Base-by-base conservation (phyloP, 495 filamentous ascomycete genomes). In the Neurospora sublineolata region DNA sequence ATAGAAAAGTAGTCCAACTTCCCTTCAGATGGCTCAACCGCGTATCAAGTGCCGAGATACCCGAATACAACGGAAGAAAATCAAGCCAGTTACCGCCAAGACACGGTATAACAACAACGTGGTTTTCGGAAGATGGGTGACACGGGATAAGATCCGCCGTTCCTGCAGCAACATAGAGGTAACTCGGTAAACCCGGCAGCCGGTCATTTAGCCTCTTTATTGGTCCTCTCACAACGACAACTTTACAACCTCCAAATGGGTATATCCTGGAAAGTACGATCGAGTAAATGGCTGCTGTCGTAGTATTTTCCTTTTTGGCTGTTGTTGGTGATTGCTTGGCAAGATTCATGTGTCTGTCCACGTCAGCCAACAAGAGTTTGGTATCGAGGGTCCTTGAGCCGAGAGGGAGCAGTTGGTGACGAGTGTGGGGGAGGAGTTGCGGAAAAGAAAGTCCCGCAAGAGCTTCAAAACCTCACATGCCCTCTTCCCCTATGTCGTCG, bases 131-230 rank as follows among this genome's bases (percentile, higher is more conserved):
- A 60, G 52, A 16, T 18, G 46, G 36, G 18, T 37, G 60, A 71
- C 68, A 75, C 72, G 72, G 76, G 38, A 74, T 30, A 69, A 72
- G 37, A 70, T 68, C 68, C 44, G 69, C 75, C 74, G 75, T 76
- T 75, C 75, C 73, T 79, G 72, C 73, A 76, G 69, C 74, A 69
- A 44, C 37, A 42, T 68, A 52, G n/a, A n/a, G n/a, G n/a, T n/a
- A 33, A 67, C 37, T 78, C 77, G 78, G 78, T 73, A 79, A 77
- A 79, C 74, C 72, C 77, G 75, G 77, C 75, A 77, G 68, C 73
- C 77, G 70, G 71, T 40, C 67, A 79, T 79, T 79, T 79, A 79
- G 78, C 75, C 78, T 79, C 77, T 58, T 74, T 74, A 23, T 67
- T 41, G 52, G 5, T 30, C 52, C 52, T 60, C 52, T 30, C 52